Conservation (phyloP, 1,139 yeast genomes). For the Pichia sp. region DNA sequence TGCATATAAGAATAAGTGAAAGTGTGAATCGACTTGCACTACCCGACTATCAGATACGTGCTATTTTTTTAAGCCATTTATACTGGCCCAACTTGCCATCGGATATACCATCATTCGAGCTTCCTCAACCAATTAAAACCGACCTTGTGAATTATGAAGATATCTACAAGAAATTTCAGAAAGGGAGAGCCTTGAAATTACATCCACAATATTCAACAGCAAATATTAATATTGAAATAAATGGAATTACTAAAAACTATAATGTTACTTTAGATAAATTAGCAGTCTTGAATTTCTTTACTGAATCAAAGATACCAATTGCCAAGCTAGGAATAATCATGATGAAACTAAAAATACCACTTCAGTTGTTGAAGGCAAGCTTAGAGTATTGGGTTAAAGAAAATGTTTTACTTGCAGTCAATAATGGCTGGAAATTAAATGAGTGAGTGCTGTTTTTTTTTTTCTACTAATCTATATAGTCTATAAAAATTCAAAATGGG, state of each 20-base stretch:
- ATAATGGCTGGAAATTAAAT: constrained; percentile 17
- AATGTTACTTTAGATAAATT: constrained; percentile 69
- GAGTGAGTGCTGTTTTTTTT: constrained; percentile 11
- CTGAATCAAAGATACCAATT: constrained; percentile 11
- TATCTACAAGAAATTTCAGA: constrained; percentile 38
- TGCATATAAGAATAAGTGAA: constrained; percentile 29
- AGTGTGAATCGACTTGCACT: background rate
- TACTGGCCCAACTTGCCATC: constrained; percentile 46
- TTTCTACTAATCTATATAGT: background rate
- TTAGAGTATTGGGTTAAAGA: constrained; percentile 52
- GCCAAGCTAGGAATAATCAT: constrained; percentile 27
- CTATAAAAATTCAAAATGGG: background rate
- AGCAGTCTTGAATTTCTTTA: constrained; percentile 42
- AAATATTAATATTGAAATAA: constrained; percentile 48
- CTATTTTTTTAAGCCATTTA: constrained; percentile 37
- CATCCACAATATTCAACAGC: constrained; percentile 61
- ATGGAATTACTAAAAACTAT: constrained; percentile 36
- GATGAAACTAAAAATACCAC: constrained; percentile 34
- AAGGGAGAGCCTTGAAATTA: constrained; percentile 54
- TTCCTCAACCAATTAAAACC: constrained; percentile 40
- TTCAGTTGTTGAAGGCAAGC: constrained; percentile 35
- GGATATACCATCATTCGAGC: constrained; percentile 30
- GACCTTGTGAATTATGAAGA: constrained; percentile 37
- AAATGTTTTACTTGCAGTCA: constrained; percentile 34
- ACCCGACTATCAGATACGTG: constrained; percentile 21